Percentiles rank a stretch among this genome's conserved stretches.
These are phyloP conservation scores for Fusarium subtropicale DNA, from an alignment of 2,329 filamentous ascomycete genomes.

Conservation along the genomic window DNA sequence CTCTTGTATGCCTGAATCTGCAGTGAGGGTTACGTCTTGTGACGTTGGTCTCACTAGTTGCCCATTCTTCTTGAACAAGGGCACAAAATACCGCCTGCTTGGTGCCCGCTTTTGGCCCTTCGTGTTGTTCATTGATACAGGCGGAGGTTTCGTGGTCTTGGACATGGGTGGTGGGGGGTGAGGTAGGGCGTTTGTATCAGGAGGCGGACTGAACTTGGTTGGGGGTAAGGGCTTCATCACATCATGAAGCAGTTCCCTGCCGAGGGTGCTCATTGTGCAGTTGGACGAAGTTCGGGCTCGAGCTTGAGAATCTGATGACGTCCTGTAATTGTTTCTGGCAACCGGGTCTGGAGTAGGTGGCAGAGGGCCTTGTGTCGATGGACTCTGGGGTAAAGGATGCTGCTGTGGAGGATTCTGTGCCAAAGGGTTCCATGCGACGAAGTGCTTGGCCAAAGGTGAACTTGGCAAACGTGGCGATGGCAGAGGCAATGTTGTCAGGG, in stretches of 20 bases:
- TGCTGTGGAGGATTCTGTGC: conserved; percentile 1
- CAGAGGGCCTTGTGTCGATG: neutral
- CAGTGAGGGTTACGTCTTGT: neutral
- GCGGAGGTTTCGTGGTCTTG: conserved; percentile 4
- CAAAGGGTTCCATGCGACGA: conserved; percentile 4
- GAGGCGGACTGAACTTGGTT: conserved; percentile 10
- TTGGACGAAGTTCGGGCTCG: conserved; percentile 11
- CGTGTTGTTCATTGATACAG: neutral
- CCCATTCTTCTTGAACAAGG: conserved; percentile 27
- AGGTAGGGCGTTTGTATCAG: neutral
- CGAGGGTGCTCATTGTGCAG: conserved; percentile 43
- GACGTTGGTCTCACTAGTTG: conserved; percentile 33
- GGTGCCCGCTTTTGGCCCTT: conserved; percentile 7
- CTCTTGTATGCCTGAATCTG: neutral
- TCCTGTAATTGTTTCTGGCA: neutral
- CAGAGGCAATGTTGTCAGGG: neutral
- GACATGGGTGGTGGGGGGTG: neutral
- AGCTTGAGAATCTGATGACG: neutral
- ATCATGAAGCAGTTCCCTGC: conserved; percentile 37
- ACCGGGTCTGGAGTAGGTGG: neutral
- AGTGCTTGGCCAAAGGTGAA: conserved; percentile 2
- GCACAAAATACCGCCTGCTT: conserved; percentile 40
- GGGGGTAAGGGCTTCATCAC: conserved; percentile 34
- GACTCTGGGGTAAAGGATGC: neutral
- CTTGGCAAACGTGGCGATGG: conserved; percentile 5